Percentiles rank a stretch among this genome's conserved stretches.
Conservation (phyloP, 1,139 yeast species). For the Yamadazyma taylorii region DNA sequence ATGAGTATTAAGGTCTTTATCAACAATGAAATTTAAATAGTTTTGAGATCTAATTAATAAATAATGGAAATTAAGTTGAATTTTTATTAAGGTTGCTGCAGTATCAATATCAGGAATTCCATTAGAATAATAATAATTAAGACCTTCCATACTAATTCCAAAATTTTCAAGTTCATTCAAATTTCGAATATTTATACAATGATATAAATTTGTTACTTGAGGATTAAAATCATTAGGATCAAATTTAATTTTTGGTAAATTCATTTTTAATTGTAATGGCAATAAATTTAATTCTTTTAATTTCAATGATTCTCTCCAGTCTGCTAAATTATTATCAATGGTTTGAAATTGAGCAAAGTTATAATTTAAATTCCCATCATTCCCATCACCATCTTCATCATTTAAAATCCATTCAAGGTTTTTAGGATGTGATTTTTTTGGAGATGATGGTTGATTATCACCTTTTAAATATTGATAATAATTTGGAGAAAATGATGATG, state of each 20-base stretch:
- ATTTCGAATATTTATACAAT: constrained; percentile 18
- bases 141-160: constrained; percentile 32
- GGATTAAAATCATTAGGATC: constrained; percentile 12
- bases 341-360: constrained; percentile 46
- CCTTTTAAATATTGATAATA: constrained; percentile 47
- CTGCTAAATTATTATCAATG: constrained; percentile 44
- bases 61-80: constrained; percentile 48
- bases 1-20: constrained; percentile 40
- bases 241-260: constrained; percentile 29
- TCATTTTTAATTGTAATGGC: constrained; percentile 36
- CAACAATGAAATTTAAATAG: constrained; percentile 48
- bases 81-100: constrained; percentile 41
- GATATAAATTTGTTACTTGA: constrained; percentile 31
- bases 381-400: constrained; percentile 53
- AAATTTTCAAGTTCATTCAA: constrained; percentile 16
- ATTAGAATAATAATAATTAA: constrained; percentile 28
- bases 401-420: constrained; percentile 48
- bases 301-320: constrained; percentile 45
- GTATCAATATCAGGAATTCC: constrained; percentile 45
- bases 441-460: constrained; percentile 17
- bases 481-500: constrained; percentile 50
- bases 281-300: constrained; percentile 27
- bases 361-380: constrained; percentile 51
- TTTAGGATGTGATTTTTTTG: constrained; percentile 25
- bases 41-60: constrained; percentile 45